phyloP scores from a whole-genome alignment of 345 rosid genomes.

The Eutrema heterophyllum region DNA sequence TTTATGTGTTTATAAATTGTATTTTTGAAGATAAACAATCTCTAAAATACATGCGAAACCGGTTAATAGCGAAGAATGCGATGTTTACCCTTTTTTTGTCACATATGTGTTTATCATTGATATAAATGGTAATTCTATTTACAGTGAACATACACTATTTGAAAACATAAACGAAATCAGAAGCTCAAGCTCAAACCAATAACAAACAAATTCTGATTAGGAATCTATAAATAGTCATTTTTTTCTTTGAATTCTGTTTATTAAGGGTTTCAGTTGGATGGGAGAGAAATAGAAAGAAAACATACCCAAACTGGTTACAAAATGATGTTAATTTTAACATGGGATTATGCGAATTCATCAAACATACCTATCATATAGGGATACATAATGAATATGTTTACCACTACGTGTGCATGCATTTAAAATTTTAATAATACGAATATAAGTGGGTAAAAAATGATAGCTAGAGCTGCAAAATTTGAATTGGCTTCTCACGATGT shows the following conservation, averaged over 20 bases:
- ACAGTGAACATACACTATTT: no score
- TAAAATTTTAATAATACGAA: neutral
- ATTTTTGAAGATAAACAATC: no score
- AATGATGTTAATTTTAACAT: neutral
- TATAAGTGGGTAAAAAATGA: slow-evolving; percentile 20
- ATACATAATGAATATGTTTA: slow-evolving; percentile 32
- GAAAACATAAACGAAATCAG: neutral
- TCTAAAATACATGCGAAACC: no score
- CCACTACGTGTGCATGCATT: slow-evolving; percentile 37
- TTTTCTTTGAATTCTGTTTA: neutral
- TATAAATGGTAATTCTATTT: no score
- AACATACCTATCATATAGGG: neutral
- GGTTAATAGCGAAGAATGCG: no score
- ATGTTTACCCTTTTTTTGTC: no score
- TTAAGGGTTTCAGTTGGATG: neutral
- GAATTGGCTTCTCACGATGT: slow-evolving; percentile 33
- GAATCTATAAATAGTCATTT: neutral
- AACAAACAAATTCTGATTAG: neutral
- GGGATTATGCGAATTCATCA: neutral
- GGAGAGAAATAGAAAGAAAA: neutral
- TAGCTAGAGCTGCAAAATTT: slow-evolving; percentile 21
- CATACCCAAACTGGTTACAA: neutral
- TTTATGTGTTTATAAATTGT: no score
- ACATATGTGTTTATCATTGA: no score
- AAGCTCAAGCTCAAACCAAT: neutral